Percentiles rank a stretch among this genome's conserved stretches.
Evolutionary conservation across 441 rosid species (phyloP).

Genomic region (Gossypium davidsonii): DNA sequence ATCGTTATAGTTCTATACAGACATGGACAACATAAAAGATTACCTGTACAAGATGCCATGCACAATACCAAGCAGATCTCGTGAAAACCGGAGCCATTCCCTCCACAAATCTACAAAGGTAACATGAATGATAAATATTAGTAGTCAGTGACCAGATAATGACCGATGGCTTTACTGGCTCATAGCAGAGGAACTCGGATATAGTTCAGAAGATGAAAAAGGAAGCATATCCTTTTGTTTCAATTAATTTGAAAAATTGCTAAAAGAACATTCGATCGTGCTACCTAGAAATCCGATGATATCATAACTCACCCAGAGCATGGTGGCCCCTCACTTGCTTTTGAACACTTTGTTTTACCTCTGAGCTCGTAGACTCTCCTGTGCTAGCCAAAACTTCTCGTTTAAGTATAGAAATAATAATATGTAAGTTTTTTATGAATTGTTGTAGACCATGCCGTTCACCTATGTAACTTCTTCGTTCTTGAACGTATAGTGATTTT

Average conservation of each 20-base stretch:
- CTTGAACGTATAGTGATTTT: slow-evolving; percentile 76
- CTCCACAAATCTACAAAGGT: slow-evolving; percentile 66
- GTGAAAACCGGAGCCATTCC: slow-evolving; percentile 99
- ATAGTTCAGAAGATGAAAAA: background rate
- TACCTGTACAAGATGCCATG: slow-evolving; percentile 99
- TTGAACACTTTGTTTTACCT: slow-evolving; percentile 70
- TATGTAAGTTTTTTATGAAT: background rate
- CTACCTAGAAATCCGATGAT: background rate
- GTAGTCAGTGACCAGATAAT: background rate
- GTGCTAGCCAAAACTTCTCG: slow-evolving; percentile 25
- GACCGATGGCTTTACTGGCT: background rate
- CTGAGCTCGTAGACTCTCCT: slow-evolving; percentile 73
- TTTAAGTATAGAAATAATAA: slow-evolving; percentile 18
- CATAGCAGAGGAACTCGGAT: background rate
- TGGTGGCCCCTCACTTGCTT: slow-evolving; percentile 79
- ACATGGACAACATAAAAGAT: background rate
- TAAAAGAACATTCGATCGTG: background rate
- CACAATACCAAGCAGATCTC: slow-evolving; percentile 92
- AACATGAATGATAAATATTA: slow-evolving; percentile 11
- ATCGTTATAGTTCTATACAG: background rate
- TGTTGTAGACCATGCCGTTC: slow-evolving; percentile 5
- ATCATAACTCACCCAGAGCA: slow-evolving; percentile 70
- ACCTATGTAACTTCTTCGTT: slow-evolving; percentile 69
- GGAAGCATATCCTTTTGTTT: background rate
- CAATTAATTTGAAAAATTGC: background rate